A percentile compares a stretch with the other conserved stretches of the same genome.
These are phyloP conservation scores for Setomelanomma holmii DNA, from an alignment of 2,329 filamentous ascomycete species.

Conservation along the genomic window DNA sequence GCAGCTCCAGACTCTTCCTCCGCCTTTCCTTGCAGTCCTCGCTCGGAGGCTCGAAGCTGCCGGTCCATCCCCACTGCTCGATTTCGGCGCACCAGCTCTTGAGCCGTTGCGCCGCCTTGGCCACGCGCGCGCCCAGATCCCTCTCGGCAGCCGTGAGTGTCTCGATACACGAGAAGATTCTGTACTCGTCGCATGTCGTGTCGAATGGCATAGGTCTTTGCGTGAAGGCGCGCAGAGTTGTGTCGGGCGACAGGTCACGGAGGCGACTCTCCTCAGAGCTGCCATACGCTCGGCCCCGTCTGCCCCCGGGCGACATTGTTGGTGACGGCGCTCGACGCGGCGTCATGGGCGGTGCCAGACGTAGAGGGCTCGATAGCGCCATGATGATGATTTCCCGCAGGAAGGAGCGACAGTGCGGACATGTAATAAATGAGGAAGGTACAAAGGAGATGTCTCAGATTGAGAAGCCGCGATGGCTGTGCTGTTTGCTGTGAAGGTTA, in stretches of 20 bases:
- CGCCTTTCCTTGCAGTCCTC: conserved; percentile 33
- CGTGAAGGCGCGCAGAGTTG: conserved; percentile 52
- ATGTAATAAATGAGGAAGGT: conserved; percentile 20
- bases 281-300: conserved; percentile 32
- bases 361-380: conserved; percentile 39
- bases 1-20: conserved; percentile 40
- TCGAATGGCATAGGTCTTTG: conserved; percentile 54
- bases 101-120: conserved; percentile 73
- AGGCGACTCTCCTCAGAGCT: conserved; percentile 42
- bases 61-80: conserved; percentile 66
- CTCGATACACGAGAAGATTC: conserved; percentile 64
- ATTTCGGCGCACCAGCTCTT: conserved; percentile 80
- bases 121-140: conserved; percentile 74
- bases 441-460: conserved; percentile 5
- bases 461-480: conserved; percentile 1
- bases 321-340: conserved; percentile 42
- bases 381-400: conserved; percentile 28
- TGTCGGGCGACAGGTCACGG: conserved; percentile 50
- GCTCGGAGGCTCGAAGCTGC: conserved; percentile 54
- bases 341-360: conserved; percentile 41
- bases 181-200: conserved; percentile 50
- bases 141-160: conserved; percentile 70
- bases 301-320: conserved; percentile 41
- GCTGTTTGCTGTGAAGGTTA: conserved; percentile 22
- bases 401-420: conserved; percentile 27